Evolutionary conservation across 306 rosid species (phyloP), one percentile per base, ranked within the genome.

Genomic region (Dryas octopetala): DNA sequence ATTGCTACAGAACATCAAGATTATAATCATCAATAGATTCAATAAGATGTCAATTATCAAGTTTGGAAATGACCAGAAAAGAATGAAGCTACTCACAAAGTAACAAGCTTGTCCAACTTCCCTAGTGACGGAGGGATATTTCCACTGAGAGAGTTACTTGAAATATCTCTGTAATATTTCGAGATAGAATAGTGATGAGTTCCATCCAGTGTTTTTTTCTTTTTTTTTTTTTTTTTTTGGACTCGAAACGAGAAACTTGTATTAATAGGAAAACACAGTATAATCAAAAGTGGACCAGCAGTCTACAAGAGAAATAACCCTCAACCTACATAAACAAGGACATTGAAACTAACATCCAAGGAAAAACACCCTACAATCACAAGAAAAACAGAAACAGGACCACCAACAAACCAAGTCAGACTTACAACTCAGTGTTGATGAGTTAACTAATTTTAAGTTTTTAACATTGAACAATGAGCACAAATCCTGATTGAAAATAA

Each of bases 61-160:
- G 52, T 41, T 63, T 63, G 9, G 10, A 41, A 15, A 66, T 61
- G 74, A 76, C 8, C 28, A 64, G 47, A 73, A 70, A 75, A 68
- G 70, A 76, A 72, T 46, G 61, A 77, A 69, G 79, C 72, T 57
- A 84, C 99, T 80, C 85, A 92, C 98, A 96, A 70, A 78, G 76
- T 70, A 64, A 62, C 65, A 8, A 96, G 96, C 68, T 88, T 85
- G 78, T 74, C 83, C 92, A 96, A 82, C 80, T 85, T 92, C 78
- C 96, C 99, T 61, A 96, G 88, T 49, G 96, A 89, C 51, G 66
- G 62, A 68, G 99, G 98, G 79, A 92, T 86, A 79, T 40, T 88
- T 79, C 99, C 99, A 72, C 90, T 76, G n/a, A 96, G 88, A 43
- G 93, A 89, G 85, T 96, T 96, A 77, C 97, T 90, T 83, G 97